These are phyloP conservation scores for Polyplosphaeria fusca DNA, from an alignment of 495 filamentous ascomycete species.

Conservation along the genomic window DNA sequence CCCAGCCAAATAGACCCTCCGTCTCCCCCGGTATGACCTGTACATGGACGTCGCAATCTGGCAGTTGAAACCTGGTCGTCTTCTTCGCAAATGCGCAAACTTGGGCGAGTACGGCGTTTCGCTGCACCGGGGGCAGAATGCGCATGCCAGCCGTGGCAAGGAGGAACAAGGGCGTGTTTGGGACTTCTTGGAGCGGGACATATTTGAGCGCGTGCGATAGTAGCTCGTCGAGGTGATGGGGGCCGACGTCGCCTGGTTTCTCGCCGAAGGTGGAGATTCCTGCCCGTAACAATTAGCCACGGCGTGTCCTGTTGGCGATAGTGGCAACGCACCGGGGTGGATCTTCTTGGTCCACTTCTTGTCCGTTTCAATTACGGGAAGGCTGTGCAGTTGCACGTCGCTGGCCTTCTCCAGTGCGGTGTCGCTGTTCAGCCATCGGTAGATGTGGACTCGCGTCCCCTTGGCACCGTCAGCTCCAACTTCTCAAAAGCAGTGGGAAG, in stretches of 20 bases:
- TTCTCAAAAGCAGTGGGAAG: background rate
- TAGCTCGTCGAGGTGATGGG: constrained; percentile 72
- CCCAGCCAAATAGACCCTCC: constrained; percentile 97
- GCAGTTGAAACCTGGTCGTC: constrained; percentile 78
- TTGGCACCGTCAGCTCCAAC: constrained; percentile 33
- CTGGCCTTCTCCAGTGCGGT: constrained; percentile 62
- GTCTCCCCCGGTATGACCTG: constrained; percentile 97
- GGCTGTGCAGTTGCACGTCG: constrained; percentile 57
- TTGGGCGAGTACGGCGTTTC: constrained; percentile 65
- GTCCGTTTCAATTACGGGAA: constrained; percentile 79
- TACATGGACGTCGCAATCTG: constrained; percentile 86
- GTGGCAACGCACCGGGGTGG: constrained; percentile 58
- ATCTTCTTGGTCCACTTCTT: constrained; percentile 92
- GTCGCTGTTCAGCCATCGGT: constrained; percentile 79
- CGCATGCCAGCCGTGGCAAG: constrained; percentile 98
- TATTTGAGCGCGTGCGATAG: constrained; percentile 79
- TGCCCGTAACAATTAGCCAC: constrained; percentile 31
- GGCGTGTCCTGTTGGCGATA: background rate
- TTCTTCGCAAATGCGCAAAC: constrained; percentile 79
- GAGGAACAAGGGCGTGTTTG: constrained; percentile 86
- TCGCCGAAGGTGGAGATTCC: constrained; percentile 87
- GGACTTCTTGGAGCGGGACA: constrained; percentile 73
- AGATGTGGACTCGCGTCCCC: constrained; percentile 91
- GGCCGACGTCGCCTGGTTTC: constrained; percentile 70
- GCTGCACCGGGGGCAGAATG: constrained; percentile 70